A percentile compares a stretch with the other conserved stretches of the same genome.
phyloP scores from a whole-genome alignment of 345 rosid species.

The Lepidium africanum region DNA sequence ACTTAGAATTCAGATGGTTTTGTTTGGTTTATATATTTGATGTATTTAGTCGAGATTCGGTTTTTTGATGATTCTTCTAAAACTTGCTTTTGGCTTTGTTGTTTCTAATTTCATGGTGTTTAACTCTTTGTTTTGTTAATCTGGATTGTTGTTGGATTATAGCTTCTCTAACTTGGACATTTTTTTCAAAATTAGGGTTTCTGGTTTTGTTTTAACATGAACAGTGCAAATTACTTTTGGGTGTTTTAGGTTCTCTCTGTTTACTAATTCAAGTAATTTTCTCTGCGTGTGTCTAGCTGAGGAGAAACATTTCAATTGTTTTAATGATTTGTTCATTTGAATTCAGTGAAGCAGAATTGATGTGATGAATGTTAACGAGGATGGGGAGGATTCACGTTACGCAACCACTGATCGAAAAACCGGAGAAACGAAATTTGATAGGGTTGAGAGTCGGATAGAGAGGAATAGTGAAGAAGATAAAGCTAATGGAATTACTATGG shows the following conservation, averaged over 20 bases:
- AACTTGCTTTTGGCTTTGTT: not conserved
- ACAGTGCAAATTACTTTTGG: not conserved
- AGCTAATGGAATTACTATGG: slow-evolving; percentile 23
- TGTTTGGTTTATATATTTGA: not conserved
- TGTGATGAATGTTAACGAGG: slow-evolving; percentile 47
- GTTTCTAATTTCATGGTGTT: not conserved
- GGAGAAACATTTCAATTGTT: not conserved
- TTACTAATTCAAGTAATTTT: not conserved
- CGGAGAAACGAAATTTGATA: slow-evolving; percentile 21
- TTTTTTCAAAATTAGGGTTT: slow-evolving; percentile 34
- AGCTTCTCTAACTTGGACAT: not conserved
- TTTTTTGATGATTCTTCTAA: not conserved
- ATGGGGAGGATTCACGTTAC: slow-evolving; percentile 33
- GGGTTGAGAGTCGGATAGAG: slow-evolving; percentile 22
- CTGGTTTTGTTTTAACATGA: not conserved
- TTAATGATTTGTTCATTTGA: slow-evolving; percentile 16
- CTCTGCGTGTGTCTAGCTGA: not conserved
- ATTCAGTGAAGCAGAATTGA: slow-evolving; percentile 33
- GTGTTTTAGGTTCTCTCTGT: not conserved
- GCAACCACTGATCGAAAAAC: slow-evolving; percentile 19
- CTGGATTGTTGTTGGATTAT: not conserved
- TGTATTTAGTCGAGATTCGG: not conserved
- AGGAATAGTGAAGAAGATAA: slow-evolving; percentile 25
- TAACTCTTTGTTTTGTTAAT: not conserved
- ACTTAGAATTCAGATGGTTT: not conserved